Percentiles rank a stretch among this genome's conserved stretches.
These are phyloP conservation scores for Xylaria sp. DNA, from an alignment of 2,329 filamentous ascomycete species.

Conservation along the genomic window DNA sequence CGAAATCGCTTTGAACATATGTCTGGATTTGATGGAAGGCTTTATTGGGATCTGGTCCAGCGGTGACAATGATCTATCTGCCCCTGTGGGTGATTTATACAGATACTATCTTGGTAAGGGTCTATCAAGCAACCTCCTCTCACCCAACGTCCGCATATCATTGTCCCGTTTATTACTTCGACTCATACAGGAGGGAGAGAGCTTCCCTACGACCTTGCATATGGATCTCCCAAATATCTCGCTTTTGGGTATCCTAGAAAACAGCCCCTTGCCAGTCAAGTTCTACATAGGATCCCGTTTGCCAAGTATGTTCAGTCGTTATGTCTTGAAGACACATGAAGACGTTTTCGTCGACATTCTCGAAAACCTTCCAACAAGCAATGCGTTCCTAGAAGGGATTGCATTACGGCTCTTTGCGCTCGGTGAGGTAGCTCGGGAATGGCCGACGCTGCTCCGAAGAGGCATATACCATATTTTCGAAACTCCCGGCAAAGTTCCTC, in stretches of 20 bases:
- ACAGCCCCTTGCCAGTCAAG: conserved; percentile 76
- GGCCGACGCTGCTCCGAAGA: conserved; percentile 86
- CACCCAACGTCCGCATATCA: conserved; percentile 72
- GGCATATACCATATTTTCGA: conserved; percentile 97
- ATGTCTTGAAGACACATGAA: conserved; percentile 84
- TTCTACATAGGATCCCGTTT: conserved; percentile 77
- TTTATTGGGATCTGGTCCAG: conserved; percentile 73
- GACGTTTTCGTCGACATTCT: conserved; percentile 86
- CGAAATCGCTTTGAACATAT: conserved; percentile 76
- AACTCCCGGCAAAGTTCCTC: conserved; percentile 77
- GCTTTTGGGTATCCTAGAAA: conserved; percentile 77
- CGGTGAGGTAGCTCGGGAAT: conserved; percentile 79
- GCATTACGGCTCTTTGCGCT: conserved; percentile 83
- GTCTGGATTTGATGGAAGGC: conserved; percentile 74
- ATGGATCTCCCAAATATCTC: conserved; percentile 73
- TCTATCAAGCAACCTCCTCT: conserved; percentile 75
- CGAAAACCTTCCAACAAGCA: conserved; percentile 78
- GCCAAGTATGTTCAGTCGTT: conserved; percentile 80
- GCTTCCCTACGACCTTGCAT: conserved; percentile 70
- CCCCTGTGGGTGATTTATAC: conserved; percentile 80
- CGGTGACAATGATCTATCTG: conserved; percentile 68
- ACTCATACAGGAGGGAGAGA: conserved; percentile 73
- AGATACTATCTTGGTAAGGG: conserved; percentile 76
- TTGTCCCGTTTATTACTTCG: conserved; percentile 76
- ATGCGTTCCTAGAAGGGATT: conserved; percentile 81